phyloP scores from a whole-genome alignment of 1,284 basidiomycete genomes.

The Boletellus sp. region DNA sequence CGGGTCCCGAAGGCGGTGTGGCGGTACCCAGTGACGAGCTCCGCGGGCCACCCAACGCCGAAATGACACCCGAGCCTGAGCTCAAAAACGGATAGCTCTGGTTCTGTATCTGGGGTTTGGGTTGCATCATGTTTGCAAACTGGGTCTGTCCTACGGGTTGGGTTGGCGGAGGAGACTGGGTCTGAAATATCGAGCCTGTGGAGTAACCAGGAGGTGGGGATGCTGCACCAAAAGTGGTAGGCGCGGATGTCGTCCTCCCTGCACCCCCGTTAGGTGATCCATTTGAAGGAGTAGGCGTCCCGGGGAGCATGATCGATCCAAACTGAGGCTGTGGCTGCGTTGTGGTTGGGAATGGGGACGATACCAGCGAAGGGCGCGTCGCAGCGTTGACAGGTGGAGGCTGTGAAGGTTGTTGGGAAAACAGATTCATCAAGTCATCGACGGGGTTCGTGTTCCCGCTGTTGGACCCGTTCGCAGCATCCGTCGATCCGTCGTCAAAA shows the following conservation, averaged over 20 bases:
- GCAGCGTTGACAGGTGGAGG: constrained; percentile 23
- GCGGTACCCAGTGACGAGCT: constrained; percentile 11
- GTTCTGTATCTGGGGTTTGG: constrained; percentile 10
- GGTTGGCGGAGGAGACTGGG: constrained; percentile 3
- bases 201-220: constrained; percentile 22
- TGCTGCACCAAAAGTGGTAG: constrained; percentile 5
- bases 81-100: constrained; percentile 3
- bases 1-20: constrained; percentile 19
- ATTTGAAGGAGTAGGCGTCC: constrained; percentile 38
- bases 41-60: constrained; percentile 2
- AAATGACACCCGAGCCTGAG: constrained; percentile 16
- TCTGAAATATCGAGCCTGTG: constrained; percentile 10
- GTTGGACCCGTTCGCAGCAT: constrained; percentile 7
- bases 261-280: constrained; percentile 18
- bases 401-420: constrained; percentile 32
- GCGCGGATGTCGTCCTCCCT: constrained; percentile 18
- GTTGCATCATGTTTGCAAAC: constrained; percentile 16
- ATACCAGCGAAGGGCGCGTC: constrained; percentile 19
- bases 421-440: constrained; percentile 62
- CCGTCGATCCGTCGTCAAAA: constrained; percentile 52
- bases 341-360: constrained; percentile 16
- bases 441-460: constrained; percentile 25
- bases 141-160: constrained; percentile 11
- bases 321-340: constrained; percentile 31
- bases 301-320: constrained; percentile 51